A percentile compares a stretch with the other conserved stretches of the same genome.
Conservation (phyloP, 208 protist genomes). For the Porcisia hertigi region DNA sequence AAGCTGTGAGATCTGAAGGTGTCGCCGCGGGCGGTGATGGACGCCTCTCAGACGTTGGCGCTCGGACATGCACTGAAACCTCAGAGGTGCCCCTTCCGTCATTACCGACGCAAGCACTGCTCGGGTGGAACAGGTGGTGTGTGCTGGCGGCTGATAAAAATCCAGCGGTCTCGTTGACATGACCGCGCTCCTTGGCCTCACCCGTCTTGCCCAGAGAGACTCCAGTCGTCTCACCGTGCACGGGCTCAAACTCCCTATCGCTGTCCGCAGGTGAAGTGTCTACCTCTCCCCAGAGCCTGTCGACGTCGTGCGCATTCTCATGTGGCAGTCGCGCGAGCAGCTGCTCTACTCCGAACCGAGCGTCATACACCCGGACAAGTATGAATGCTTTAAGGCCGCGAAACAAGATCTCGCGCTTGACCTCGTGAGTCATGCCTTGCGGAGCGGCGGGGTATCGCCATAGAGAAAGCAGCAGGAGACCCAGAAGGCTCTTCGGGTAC, state of each 20-base stretch:
- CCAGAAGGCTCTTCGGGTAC: conserved; percentile 50
- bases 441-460: conserved; percentile 41
- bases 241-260: background rate
- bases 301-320: conserved; percentile 9
- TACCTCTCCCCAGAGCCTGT: background rate
- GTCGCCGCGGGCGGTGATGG: too few species aligned
- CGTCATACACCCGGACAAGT: conserved; percentile 31
- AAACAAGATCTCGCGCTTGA: conserved; percentile 49
- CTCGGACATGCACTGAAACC: background rate
- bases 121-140: too few species aligned
- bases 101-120: too few species aligned
- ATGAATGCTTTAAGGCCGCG: conserved; percentile 48
- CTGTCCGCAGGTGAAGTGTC: conserved; percentile 7
- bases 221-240: conserved; percentile 2
- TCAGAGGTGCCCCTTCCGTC: too few species aligned
- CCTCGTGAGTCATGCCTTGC: conserved; percentile 36
- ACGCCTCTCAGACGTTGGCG: background rate
- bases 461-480: conserved; percentile 41
- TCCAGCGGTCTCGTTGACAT: too few species aligned
- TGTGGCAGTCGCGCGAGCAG: conserved; percentile 20
- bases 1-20: too few species aligned
- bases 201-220: too few species aligned
- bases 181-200: too few species aligned
- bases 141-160: too few species aligned
- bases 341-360: conserved; percentile 39